Evolutionary conservation across 306 rosid genomes (phyloP), one percentile per base, ranked within the genome.

Genomic region (Vigna radiata): DNA sequence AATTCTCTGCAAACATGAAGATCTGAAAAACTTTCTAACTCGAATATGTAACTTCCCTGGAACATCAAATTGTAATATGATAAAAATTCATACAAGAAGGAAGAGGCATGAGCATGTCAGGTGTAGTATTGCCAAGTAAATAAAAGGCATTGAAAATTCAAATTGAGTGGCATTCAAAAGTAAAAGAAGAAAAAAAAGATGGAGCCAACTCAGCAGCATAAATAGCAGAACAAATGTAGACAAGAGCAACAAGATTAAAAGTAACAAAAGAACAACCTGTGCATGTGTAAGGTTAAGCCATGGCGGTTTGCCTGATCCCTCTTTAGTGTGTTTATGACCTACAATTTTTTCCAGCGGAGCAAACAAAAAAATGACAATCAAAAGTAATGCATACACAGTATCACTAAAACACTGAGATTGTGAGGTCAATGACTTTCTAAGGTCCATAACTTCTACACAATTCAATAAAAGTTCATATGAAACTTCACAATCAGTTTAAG

Each of bases 1-100:
- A 90, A 78, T 67, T 95, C 97, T 52, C 99, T 91, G 82, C 96
- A 90, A 33, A 60, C 83, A 75, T 92, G 92, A 67, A 95, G 96
- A 91, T 95, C 97, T 2, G 90, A 17, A 84, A 82, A 95, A 72
- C 78, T 87, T 81, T 88, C 90, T 61, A 92, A 89, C 88, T 95
- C 97, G 55, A 95, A 95, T 73, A 95, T 92, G 87, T 87, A 88
- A 85, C 92, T 89, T 48, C 91, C 99, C 99, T 90, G 89, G 4
- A 77, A 79, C 73, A 86, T 68, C 73, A 82, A 66, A 73, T 8
- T 18, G 60, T 37, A 62, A 44, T 39, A 69, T 64, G 25, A 70
- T 46, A 21, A 43, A 14, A 59, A 39, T 10, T 61, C 60, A 74
- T 10, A 70, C 46, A 27, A 73, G 70, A 60, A 27, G 63, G 15